Evolutionary conservation across 1,284 basidiomycete genomes (phyloP), one percentile per base, ranked within the genome.

Genomic region (Sanghuangporus baumii): DNA sequence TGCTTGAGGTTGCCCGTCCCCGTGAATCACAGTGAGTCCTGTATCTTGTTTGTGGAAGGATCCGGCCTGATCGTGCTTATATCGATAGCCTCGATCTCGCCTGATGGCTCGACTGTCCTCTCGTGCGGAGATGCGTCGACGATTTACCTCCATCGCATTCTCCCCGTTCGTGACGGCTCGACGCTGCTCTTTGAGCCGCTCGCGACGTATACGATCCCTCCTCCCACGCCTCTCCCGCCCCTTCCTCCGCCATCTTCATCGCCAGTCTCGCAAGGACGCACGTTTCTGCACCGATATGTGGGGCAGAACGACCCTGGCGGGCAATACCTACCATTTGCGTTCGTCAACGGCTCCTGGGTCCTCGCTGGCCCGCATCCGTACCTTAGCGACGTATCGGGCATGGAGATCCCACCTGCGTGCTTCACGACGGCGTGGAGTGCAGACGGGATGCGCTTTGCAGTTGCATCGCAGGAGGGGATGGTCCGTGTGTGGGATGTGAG

Each of bases 121-220:
- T 91, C 89, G 0, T 93, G 94, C 0, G 93, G 94, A 8, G 93
- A 96, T 71, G 93, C 91, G 4, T 82, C 87, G 38, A 86, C 92
- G 63, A 85, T 94, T 8, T 89, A 87, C 70, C 81, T 94, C 16
- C 87, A 91, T 69, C 81, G 84, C 59, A 79, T 91, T 26, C 52
- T 62, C 2, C 57, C 64, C 23, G 23, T 47, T 64, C 79, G 81
- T 2, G 87, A 87, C 48, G 82, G 85, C 38, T 71, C 80, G 3
- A 77, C 73, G 18, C 76, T 88, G 65, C 76, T 81, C 3, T 87
- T 89, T 65, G 72, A 81, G 37, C 82, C 77, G 43, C 85, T 86
- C 67, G 74, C 76, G 11, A 84, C 79, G 37, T 79, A 86, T 62
- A 76, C 78, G 26, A 79, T 88, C 12, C 87, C 87, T 1, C 75